Conservation (phyloP, 2,329 filamentous ascomycete genomes). For the Lachnellula occidentalis region DNA sequence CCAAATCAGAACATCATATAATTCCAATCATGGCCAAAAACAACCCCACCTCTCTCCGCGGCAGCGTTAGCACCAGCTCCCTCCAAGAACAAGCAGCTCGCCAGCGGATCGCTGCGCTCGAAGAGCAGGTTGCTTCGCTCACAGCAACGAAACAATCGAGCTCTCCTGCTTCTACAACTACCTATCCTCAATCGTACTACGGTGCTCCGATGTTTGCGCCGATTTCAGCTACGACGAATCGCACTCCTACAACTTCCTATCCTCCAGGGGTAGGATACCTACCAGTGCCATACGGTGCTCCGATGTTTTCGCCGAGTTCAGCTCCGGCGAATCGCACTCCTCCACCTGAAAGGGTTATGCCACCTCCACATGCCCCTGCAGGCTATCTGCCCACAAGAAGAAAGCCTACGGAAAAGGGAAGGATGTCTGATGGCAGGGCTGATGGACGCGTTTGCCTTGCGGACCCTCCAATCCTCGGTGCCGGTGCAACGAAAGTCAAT, state of each 20-base stretch:
- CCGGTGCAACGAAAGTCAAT: too few relatives aligned
- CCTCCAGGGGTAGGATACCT: too few relatives aligned
- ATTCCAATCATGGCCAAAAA: constrained; percentile 24
- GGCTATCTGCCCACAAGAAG: too few relatives aligned
- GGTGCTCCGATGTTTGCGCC: too few relatives aligned
- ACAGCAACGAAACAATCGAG: not conserved
- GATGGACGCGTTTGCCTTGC: too few relatives aligned
- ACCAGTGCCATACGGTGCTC: too few relatives aligned
- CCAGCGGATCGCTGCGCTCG: constrained; percentile 16
- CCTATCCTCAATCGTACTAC: not conserved
- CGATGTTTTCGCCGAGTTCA: too few relatives aligned
- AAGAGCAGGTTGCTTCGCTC: constrained; percentile 8
- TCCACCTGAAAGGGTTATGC: not conserved
- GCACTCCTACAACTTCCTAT: not conserved
- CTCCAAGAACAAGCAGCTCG: constrained; percentile 15
- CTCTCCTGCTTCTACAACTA: not conserved
- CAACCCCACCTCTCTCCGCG: constrained; percentile 19
- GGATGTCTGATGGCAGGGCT: too few relatives aligned
- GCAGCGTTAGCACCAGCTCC: constrained; percentile 16
- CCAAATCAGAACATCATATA: not conserved
- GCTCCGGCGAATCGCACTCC: not conserved
- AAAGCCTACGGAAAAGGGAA: too few relatives aligned
- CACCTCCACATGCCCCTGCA: not conserved
- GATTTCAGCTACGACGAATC: too few relatives aligned
- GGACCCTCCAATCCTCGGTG: too few relatives aligned